Base-by-base conservation (phyloP, 2,329 filamentous ascomycete species). In the Septoria linicola region DNA sequence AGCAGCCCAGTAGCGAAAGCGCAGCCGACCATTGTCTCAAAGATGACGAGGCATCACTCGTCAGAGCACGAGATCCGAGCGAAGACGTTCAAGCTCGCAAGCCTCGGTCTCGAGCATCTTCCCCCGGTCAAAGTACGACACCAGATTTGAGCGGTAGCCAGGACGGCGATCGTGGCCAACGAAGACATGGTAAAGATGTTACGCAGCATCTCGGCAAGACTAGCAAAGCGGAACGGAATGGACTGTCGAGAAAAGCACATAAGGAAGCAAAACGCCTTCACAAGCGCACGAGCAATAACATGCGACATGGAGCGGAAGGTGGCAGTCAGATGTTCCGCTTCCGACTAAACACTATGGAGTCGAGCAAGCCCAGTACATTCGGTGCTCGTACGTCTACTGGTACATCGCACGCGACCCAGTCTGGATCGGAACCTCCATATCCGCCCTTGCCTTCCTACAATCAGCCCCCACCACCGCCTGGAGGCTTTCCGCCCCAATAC, bases 61-160 rank as follows among this genome's bases (percentile, higher is more conserved):
- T 23, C 32, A 13, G 13, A 17, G 23, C 31, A n/a, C 36, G 17
- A 17, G 27, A 14, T 17, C 8, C 37, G 20, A 49, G 36, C 25
- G 46, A 41, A 25, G 46, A 35, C 7, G 27, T 32, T 21, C 46
- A 41, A 39, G 4, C 37, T 19, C 48, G 23, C 11, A 53, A 52
- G 32, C 21, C 54, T n/a, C 54, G 44, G 11, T 59, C 59, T 8
- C 51, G 57, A 40, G 53, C 49, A 19, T 59, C 59, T n/a, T 61
- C 59, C 8, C 46, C 52, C 14, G 53, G 53, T 7, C 58, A 58
- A 16, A 58, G 54, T 8, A 55, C 58, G 4, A 47, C 34, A 2
- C 53, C 54, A 8, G 59, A 61, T 19, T 51, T 53, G 10, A 59
- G 49, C 19, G 58, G 47, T 11, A 59, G 49, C 16, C 49, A 53